Percentiles rank a stretch among this genome's conserved stretches.
Conservation (phyloP, 2,329 filamentous ascomycete species). For the Cladosporium sp. region DNA sequence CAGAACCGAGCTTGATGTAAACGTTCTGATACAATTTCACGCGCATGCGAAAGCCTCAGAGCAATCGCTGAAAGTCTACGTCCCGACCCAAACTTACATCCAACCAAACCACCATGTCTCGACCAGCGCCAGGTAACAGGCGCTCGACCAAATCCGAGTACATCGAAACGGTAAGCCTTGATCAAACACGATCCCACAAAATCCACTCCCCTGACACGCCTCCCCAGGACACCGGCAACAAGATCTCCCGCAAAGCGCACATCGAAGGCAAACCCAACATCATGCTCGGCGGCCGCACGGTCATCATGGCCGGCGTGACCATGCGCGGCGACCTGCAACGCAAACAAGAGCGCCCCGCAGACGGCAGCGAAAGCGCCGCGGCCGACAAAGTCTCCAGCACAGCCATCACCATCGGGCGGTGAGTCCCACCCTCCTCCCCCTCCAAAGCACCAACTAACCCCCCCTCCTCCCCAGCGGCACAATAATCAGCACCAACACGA, state of each 20-base stretch:
- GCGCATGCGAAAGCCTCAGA: no score
- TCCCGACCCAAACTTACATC: no score
- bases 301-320: slow-evolving; percentile 91
- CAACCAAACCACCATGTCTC: slow-evolving; percentile 31
- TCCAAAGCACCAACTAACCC: not conserved
- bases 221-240: slow-evolving; percentile 87
- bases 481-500: slow-evolving; percentile 71
- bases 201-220: not conserved
- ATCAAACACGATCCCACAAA: no score
- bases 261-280: slow-evolving; percentile 97
- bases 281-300: slow-evolving; percentile 87
- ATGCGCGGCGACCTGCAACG: slow-evolving; percentile 80
- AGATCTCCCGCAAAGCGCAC: slow-evolving; percentile 85
- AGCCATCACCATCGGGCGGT: slow-evolving; percentile 71
- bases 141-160: slow-evolving; percentile 83
- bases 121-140: slow-evolving; percentile 32
- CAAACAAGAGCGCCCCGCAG: slow-evolving; percentile 23
- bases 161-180: slow-evolving; percentile 74
- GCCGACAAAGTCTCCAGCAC: slow-evolving; percentile 27
- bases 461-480: slow-evolving; percentile 58
- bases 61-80: no score
- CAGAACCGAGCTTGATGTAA: no score
- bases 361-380: slow-evolving; percentile 24
- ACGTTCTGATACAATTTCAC: no score
- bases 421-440: not conserved